Percentiles rank a stretch among this genome's conserved stretches.
phyloP scores from a whole-genome alignment of 352 stramenopile species.

The Phytophthora citrophthora region DNA sequence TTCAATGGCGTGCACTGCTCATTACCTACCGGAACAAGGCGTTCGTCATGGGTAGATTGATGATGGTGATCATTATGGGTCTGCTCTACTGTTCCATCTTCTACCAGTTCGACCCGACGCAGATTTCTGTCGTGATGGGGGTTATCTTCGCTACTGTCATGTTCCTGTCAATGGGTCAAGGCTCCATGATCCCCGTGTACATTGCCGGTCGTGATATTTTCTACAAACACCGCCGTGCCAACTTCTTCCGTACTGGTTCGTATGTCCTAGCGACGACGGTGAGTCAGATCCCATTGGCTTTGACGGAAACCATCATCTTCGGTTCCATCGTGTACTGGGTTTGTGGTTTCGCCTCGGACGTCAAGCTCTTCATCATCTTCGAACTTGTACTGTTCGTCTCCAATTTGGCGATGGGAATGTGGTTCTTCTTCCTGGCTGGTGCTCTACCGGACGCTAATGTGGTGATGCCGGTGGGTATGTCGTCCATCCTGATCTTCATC shows the following conservation, averaged over 20 bases:
- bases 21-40: slow-evolving; percentile 58
- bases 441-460: slow-evolving; percentile 3
- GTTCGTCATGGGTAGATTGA: slow-evolving; percentile 39
- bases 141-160: slow-evolving; percentile 18
- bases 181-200: slow-evolving; percentile 17
- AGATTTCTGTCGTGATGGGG: slow-evolving; percentile 17
- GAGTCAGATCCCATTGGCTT: slow-evolving; percentile 16
- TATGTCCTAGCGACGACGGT: slow-evolving; percentile 15
- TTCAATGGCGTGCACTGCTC: slow-evolving; percentile 55
- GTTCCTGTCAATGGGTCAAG: slow-evolving; percentile 16
- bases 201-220: slow-evolving; percentile 16
- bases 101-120: slow-evolving; percentile 19
- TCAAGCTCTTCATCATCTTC: slow-evolving; percentile 17
- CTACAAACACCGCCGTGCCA: slow-evolving; percentile 15
- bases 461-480: slow-evolving; percentile 13
- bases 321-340: slow-evolving; percentile 18
- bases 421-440: slow-evolving; percentile 11
- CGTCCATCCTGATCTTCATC: slow-evolving; percentile 29
- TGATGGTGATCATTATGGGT: slow-evolving; percentile 53
- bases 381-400: slow-evolving; percentile 12
- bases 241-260: slow-evolving; percentile 16
- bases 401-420: slow-evolving; percentile 13
- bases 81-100: slow-evolving; percentile 37
- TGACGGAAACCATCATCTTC: slow-evolving; percentile 16
- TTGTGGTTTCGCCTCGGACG: slow-evolving; percentile 9